Evolutionary conservation across 306 rosid species (phyloP), one percentile per base, ranked within the genome.

Genomic region (Fagus sylvatica): DNA sequence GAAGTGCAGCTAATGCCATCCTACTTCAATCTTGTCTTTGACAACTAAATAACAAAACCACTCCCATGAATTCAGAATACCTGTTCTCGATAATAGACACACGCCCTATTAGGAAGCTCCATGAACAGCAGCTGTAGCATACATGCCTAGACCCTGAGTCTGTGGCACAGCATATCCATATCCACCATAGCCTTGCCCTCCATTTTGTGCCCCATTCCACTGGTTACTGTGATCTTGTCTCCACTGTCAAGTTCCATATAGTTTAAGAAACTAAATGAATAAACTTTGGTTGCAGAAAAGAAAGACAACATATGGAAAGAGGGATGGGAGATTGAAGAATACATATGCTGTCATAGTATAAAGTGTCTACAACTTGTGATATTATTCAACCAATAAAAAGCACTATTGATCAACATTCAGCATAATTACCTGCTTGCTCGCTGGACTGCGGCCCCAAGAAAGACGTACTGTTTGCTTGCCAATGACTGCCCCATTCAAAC

Each of bases 381-480:
- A 57, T 22, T 19, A 57, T 32, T 57, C 64, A 57, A 57, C 64
- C 12, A 4, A 57, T 19, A 57, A 4, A 46, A 57, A 57, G 3
- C 16, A 57, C 36, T 57, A 9, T 51, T 9, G 49, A 48, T 66
- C 28, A 37, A 37, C 43, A 64, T 49, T 65, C 54, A 53, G 41
- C 37, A 53, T 49, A 28, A 57, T 79, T 84, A 95, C 99, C 89
- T 95, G 98, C 87, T 91, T 95, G 85, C 90, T 87, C 60, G 92
- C 98, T 39, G 97, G 96, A 67, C 93, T 95, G 81, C 99, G 98
- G 62, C 99, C 99, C 99, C 99, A 95, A 46, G 98, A 92, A 78
- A 95, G 99, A 54, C 99, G 98, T 80, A 95, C 96, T 16, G 96
- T 89, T 85, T 95, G 99, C 87, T 93, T 95, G 72, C 99, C 99